Evolutionary conservation across 106 monocot genomes (phyloP).

Genomic region (Amphibolis antarctica): DNA sequence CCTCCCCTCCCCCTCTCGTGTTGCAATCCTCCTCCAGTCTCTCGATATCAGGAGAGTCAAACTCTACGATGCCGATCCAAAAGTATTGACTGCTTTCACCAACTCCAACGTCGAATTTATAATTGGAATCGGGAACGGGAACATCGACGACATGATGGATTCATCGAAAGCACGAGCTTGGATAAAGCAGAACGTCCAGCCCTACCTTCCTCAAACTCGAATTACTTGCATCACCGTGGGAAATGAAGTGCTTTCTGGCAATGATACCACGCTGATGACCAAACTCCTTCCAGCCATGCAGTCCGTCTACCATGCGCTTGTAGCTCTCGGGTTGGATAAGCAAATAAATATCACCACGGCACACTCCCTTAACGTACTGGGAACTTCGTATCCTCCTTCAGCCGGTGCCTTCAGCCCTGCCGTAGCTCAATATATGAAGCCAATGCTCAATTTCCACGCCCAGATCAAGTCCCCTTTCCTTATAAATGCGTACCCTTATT

Average conservation of each 20-base stretch:
- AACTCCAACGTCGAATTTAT: slow-evolving; percentile 12
- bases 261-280: slow-evolving; percentile 5
- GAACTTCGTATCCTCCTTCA: slow-evolving; percentile 16
- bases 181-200: slow-evolving; percentile 15
- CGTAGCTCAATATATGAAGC: slow-evolving; percentile 10
- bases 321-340: slow-evolving; percentile 4
- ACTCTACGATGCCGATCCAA: slow-evolving; percentile 18
- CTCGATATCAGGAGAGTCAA: slow-evolving; percentile 15
- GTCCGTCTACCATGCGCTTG: slow-evolving; percentile 13
- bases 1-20: slow-evolving; percentile 7
- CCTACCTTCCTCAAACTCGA: slow-evolving; percentile 4
- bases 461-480: slow-evolving; percentile 16
- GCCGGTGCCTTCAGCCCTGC: slow-evolving; percentile 6
- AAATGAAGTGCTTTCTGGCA: slow-evolving; percentile 12
- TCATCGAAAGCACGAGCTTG: slow-evolving; percentile 2
- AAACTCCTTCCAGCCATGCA: slow-evolving; percentile 21
- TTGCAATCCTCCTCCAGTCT: slow-evolving; percentile 8
- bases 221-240: slow-evolving; percentile 18
- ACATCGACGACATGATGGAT: slow-evolving; percentile 10
- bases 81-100: slow-evolving; percentile 4
- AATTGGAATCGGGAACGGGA: slow-evolving; percentile 8
- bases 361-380: slow-evolving; percentile 17
- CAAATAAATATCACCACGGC: slow-evolving; percentile 16
- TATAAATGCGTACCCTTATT: slow-evolving; percentile 21
- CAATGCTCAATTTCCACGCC: slow-evolving; percentile 15